Conservation (phyloP, 2,329 filamentous ascomycete species). For the Scorias spongiosa region DNA sequence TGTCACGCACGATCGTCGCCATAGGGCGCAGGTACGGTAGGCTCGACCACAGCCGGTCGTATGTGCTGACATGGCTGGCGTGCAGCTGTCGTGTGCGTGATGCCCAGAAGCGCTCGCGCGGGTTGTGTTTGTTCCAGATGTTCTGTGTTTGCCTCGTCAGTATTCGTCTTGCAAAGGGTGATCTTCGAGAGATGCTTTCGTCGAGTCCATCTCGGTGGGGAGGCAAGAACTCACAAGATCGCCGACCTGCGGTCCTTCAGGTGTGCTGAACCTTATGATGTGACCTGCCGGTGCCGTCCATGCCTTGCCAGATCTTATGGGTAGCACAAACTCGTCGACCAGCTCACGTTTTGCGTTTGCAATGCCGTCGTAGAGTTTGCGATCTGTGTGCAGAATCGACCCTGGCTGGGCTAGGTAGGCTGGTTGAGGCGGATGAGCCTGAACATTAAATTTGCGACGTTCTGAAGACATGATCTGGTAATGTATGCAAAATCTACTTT, state of each 20-base stretch:
- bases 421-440: constrained; percentile 11
- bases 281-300: constrained; percentile 55
- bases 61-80: constrained; percentile 53
- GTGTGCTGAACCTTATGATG: constrained; percentile 60
- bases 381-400: constrained; percentile 16
- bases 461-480: not conserved
- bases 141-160: constrained; percentile 29
- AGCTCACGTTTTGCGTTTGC: constrained; percentile 21
- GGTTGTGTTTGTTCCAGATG: constrained; percentile 63
- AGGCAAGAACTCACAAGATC: constrained; percentile 35
- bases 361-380: constrained; percentile 14
- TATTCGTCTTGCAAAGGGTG: no score
- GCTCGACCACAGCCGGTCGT: constrained; percentile 63
- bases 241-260: constrained; percentile 64
- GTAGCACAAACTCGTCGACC: constrained; percentile 34
- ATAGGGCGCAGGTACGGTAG: constrained; percentile 64
- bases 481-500: not conserved
- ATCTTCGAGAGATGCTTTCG: no score
- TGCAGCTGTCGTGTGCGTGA: constrained; percentile 65
- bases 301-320: constrained; percentile 57
- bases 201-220: no score
- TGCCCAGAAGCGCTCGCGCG: constrained; percentile 72
- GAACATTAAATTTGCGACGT: not conserved
- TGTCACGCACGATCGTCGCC: constrained; percentile 52
- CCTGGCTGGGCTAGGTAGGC: constrained; percentile 17